A percentile compares a stretch with the other conserved stretches of the same genome.
phyloP scores from a whole-genome alignment of 805 yeast species.

The Clavispora phyllophila region DNA sequence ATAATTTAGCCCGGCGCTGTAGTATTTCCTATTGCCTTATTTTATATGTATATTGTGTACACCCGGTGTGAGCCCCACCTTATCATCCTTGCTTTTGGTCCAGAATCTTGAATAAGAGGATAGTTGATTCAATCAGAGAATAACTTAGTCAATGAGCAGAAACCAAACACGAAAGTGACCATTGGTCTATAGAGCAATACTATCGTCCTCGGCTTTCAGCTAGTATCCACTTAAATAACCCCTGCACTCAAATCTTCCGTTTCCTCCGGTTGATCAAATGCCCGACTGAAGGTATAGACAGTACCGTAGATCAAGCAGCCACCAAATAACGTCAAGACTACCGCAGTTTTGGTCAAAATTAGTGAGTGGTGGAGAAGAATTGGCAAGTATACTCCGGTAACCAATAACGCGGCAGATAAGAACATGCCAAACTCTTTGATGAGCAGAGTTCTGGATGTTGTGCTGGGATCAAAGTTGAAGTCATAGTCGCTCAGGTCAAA shows the following conservation, averaged over 20 bases:
- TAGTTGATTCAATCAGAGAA: too few relatives aligned
- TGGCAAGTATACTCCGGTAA: constrained; percentile 72
- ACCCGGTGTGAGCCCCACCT: too few relatives aligned
- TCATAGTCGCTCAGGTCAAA: constrained; percentile 35
- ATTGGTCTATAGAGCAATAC: too few relatives aligned
- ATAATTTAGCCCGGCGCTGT: too few relatives aligned
- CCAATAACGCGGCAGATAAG: constrained; percentile 67
- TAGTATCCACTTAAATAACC: constrained; percentile 11
- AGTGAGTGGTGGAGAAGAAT: constrained; percentile 70
- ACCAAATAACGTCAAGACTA: constrained; percentile 72
- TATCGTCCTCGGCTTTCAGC: too few relatives aligned
- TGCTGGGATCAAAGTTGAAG: constrained; percentile 36
- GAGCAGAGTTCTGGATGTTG: constrained; percentile 14
- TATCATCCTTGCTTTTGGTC: too few relatives aligned
- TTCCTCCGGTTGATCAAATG: constrained; percentile 49
- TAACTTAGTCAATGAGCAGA: too few relatives aligned
- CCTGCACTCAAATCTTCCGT: constrained; percentile 18
- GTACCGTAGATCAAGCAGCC: constrained; percentile 82
- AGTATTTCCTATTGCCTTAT: too few relatives aligned
- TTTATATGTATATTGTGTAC: too few relatives aligned
- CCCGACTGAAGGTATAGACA: constrained; percentile 74
- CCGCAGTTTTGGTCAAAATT: constrained; percentile 65
- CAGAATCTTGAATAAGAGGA: too few relatives aligned
- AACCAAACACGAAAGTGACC: too few relatives aligned
- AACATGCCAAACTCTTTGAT: constrained; percentile 79